These are phyloP conservation scores for Sugiyamaella paludigena DNA, from an alignment of 1,139 yeast species.

Conservation along the genomic window DNA sequence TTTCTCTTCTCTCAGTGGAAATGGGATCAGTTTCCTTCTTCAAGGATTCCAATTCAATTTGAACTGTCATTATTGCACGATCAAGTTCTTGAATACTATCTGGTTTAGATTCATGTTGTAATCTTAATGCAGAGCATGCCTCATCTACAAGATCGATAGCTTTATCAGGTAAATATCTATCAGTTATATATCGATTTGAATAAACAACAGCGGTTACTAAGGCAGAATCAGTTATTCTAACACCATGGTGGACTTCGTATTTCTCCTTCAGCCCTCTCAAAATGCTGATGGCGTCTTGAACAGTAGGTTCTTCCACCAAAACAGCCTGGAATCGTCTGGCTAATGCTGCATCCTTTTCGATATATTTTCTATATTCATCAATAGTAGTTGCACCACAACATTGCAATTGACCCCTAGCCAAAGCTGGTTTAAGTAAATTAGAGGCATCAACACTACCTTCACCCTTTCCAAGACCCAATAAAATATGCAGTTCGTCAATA, in stretches of 20 bases:
- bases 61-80: conserved; percentile 86
- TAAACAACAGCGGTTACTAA: conserved; percentile 90
- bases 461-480: conserved; percentile 89
- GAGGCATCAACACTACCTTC: conserved; percentile 98
- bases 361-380: conserved; percentile 82
- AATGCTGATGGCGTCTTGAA: conserved; percentile 87
- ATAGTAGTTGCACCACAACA: conserved; percentile 96
- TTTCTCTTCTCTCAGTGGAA: conserved; percentile 68
- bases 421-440: conserved; percentile 85
- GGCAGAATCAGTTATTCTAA: conserved; percentile 90
- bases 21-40: conserved; percentile 88
- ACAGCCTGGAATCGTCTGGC: conserved; percentile 94
- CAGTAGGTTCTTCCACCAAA: conserved; percentile 83
- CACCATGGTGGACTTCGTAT: conserved; percentile 98
- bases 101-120: conserved; percentile 96
- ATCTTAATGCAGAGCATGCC: conserved; percentile 89
- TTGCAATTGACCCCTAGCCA: conserved; percentile 89
- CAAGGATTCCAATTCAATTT: conserved; percentile 89
- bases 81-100: conserved; percentile 90
- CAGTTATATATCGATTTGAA: conserved; percentile 88
- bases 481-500: conserved; percentile 88
- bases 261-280: conserved; percentile 89
- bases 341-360: conserved; percentile 88
- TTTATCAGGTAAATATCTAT: conserved; percentile 89
- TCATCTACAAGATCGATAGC: conserved; percentile 96